These are phyloP conservation scores for Boletellus ananas DNA, from an alignment of 768 basidiomycete species.

Conservation along the genomic window DNA sequence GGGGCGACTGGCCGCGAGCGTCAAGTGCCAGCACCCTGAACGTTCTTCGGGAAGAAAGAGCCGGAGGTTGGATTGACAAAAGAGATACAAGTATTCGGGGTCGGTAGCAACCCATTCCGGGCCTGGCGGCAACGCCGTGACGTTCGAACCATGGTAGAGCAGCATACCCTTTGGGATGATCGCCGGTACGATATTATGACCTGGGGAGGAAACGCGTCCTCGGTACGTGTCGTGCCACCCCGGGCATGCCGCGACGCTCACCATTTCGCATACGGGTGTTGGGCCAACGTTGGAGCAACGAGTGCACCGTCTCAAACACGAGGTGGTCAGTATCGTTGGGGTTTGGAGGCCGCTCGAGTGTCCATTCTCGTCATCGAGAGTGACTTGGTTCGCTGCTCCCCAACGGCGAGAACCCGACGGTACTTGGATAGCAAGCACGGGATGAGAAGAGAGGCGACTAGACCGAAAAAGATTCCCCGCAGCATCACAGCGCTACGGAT, in stretches of 20 bases:
- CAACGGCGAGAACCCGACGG: too few species aligned
- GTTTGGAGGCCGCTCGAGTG: background rate
- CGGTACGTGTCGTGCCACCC: background rate
- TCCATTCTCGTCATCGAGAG: background rate
- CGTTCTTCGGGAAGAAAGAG: background rate
- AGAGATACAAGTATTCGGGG: slow-evolving; percentile 34
- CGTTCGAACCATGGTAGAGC: slow-evolving; percentile 28
- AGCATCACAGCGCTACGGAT: too few species aligned
- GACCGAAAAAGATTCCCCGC: too few species aligned
- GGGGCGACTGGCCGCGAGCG: slow-evolving; percentile 24
- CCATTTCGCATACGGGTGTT: slow-evolving; percentile 38
- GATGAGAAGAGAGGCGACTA: too few species aligned
- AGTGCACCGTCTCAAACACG: slow-evolving; percentile 33
- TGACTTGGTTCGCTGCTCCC: too few species aligned
- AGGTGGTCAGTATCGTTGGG: slow-evolving; percentile 32
- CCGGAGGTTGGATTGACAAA: slow-evolving; percentile 26
- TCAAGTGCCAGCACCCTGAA: slow-evolving; percentile 29
- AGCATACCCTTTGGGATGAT: slow-evolving; percentile 30
- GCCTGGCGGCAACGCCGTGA: slow-evolving; percentile 17
- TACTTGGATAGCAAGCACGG: too few species aligned
- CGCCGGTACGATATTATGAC: slow-evolving; percentile 31
- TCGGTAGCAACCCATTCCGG: slow-evolving; percentile 32
- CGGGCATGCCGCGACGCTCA: background rate
- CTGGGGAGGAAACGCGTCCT: slow-evolving; percentile 6
- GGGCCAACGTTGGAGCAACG: slow-evolving; percentile 38